A percentile compares a stretch with the other conserved stretches of the same genome.
Evolutionary conservation across 768 basidiomycete genomes (phyloP).

Genomic region (Lactifluus rugatus): DNA sequence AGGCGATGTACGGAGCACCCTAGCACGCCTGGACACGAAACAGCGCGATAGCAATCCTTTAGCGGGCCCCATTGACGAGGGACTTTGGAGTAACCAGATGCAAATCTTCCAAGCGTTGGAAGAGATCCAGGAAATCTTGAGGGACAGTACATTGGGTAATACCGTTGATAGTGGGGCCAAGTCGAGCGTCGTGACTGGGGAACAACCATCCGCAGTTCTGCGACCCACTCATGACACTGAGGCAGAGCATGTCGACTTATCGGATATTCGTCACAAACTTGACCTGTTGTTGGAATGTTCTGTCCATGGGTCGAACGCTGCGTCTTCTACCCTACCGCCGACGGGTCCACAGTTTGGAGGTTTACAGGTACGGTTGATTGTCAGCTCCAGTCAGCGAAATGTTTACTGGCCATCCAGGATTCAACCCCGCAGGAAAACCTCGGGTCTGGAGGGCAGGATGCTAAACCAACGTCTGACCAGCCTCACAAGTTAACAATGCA

Average conservation of each 20-base stretch:
- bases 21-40: background rate
- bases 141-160: slow-evolving; percentile 30
- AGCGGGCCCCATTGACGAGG: background rate
- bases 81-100: background rate
- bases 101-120: slow-evolving; percentile 24
- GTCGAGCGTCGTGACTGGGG: background rate
- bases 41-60: background rate
- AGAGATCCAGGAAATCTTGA: slow-evolving; percentile 33
- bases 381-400: background rate
- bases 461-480: background rate
- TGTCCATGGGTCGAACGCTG: slow-evolving; percentile 10
- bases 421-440: background rate
- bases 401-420: background rate
- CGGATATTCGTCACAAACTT: slow-evolving; percentile 30
- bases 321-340: background rate
- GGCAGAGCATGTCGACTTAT: slow-evolving; percentile 19
- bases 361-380: background rate
- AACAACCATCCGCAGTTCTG: slow-evolving; percentile 21
- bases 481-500: background rate
- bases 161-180: slow-evolving; percentile 18
- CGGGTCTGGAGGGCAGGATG: background rate
- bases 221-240: slow-evolving; percentile 9
- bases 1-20: slow-evolving; percentile 1
- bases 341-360: background rate
- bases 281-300: slow-evolving; percentile 27